Conservation (phyloP, 2,329 filamentous ascomycete genomes). For the Colletotrichum lini region DNA sequence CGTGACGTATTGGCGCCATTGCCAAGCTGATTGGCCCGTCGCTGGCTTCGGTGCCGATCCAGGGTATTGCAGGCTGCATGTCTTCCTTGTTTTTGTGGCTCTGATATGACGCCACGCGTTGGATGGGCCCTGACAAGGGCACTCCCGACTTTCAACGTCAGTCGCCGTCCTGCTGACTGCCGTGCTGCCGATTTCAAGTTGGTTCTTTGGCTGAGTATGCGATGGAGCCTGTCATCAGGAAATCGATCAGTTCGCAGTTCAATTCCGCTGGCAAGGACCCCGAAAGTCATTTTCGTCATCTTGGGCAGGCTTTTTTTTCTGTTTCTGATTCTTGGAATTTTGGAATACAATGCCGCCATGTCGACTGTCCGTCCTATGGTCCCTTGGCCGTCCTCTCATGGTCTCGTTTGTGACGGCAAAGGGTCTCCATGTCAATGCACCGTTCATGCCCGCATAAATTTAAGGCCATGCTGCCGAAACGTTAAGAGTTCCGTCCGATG, state of each 20-base stretch:
- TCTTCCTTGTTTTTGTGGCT: slow-evolving; percentile 41
- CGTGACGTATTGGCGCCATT: slow-evolving; percentile 30
- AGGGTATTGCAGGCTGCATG: slow-evolving; percentile 35
- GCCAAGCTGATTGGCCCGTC: slow-evolving; percentile 35
- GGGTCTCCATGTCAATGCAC: slow-evolving; percentile 27
- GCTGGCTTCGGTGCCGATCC: slow-evolving; percentile 29
- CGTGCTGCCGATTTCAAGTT: slow-evolving; percentile 17
- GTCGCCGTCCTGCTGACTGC: slow-evolving; percentile 29
- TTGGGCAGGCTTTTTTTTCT: neutral
- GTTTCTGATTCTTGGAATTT: slow-evolving; percentile 8
- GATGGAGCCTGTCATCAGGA: slow-evolving; percentile 28
- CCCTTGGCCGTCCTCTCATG: neutral
- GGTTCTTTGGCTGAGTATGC: slow-evolving; percentile 14
- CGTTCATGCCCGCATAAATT: slow-evolving; percentile 16
- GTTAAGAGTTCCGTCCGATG: slow-evolving; percentile 23
- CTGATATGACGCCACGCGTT: slow-evolving; percentile 40
- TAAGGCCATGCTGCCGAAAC: slow-evolving; percentile 28
- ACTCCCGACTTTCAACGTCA: slow-evolving; percentile 34
- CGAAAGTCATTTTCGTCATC: slow-evolving; percentile 30
- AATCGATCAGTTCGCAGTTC: neutral
- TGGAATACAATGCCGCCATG: slow-evolving; percentile 18
- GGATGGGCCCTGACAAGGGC: slow-evolving; percentile 18
- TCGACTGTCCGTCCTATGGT: slow-evolving; percentile 8
- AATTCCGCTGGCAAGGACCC: slow-evolving; percentile 3
- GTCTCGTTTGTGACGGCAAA: neutral